phyloP scores from a whole-genome alignment of 2,329 filamentous ascomycete genomes.

The Aaosphaeria arxii region DNA sequence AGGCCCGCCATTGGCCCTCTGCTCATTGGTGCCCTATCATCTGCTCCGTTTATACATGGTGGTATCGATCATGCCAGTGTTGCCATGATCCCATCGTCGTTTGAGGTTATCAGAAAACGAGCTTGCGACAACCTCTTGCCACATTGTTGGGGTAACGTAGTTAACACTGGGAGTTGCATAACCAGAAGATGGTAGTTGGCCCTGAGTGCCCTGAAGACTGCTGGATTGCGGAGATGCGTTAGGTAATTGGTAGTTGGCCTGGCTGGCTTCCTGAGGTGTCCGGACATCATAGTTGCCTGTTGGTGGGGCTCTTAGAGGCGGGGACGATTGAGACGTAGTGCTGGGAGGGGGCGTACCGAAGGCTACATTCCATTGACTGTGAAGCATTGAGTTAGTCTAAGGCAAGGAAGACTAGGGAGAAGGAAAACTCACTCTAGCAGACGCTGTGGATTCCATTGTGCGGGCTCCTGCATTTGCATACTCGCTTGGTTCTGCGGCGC shows the following conservation, averaged over 20 bases:
- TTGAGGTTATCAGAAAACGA: conserved; percentile 42
- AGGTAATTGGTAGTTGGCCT: conserved; percentile 31
- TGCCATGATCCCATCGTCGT: conserved; percentile 44
- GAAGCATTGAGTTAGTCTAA: conserved; percentile 11
- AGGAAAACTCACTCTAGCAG: conserved; percentile 77
- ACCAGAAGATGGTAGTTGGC: conserved; percentile 32
- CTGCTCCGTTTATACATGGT: conserved; percentile 38
- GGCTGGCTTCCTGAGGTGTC: conserved; percentile 30
- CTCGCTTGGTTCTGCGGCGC: conserved; percentile 48
- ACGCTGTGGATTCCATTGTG: conserved; percentile 77
- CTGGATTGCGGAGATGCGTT: conserved; percentile 34
- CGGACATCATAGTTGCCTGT: conserved; percentile 39
- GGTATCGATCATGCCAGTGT: conserved; percentile 30
- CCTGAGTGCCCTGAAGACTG: conserved; percentile 22
- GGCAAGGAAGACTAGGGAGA: neutral
- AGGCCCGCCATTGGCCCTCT: no score
- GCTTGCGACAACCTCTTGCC: conserved; percentile 48
- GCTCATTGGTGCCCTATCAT: conserved; percentile 12
- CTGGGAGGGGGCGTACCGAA: conserved; percentile 68
- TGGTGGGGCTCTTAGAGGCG: conserved; percentile 43
- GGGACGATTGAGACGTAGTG: conserved; percentile 42
- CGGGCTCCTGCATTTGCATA: conserved; percentile 61
- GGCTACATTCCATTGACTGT: conserved; percentile 90
- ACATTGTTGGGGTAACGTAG: conserved; percentile 50
- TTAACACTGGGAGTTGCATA: conserved; percentile 29